Percentiles rank a stretch among this genome's conserved stretches.
Evolutionary conservation across 768 basidiomycete genomes (phyloP).

Genomic region (Pulveroboletus sp.): DNA sequence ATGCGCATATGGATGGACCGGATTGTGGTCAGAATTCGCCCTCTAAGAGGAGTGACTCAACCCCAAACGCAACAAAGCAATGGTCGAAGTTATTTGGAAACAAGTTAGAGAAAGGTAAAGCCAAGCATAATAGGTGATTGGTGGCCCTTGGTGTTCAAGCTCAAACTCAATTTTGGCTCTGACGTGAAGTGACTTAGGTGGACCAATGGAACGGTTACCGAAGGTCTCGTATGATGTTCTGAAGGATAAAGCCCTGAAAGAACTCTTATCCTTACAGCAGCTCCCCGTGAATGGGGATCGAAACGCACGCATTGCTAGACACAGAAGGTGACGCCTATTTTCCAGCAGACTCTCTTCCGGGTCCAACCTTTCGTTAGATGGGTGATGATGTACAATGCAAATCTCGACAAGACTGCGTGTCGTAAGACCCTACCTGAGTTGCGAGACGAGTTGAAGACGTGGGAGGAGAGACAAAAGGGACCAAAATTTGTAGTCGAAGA

Average conservation of each 20-base stretch:
- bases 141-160: background rate
- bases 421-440: constrained; percentile 49
- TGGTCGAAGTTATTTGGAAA: constrained; percentile 44
- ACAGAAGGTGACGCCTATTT: constrained; percentile 46
- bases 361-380: constrained; percentile 43
- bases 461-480: constrained; percentile 52
- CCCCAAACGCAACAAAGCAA: constrained; percentile 25
- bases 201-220: constrained; percentile 47
- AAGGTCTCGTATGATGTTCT: constrained; percentile 64
- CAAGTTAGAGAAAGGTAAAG: constrained; percentile 40
- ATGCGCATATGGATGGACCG: constrained; percentile 61
- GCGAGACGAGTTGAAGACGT: constrained; percentile 49
- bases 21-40: constrained; percentile 38
- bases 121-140: constrained; percentile 32
- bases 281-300: constrained; percentile 55
- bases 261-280: constrained; percentile 50
- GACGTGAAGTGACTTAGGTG: constrained; percentile 28
- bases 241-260: constrained; percentile 58
- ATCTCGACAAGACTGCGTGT: constrained; percentile 55
- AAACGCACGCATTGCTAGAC: constrained; percentile 49
- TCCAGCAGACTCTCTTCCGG: background rate
- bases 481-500: constrained; percentile 36
- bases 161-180: constrained; percentile 16
- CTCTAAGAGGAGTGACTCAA: constrained; percentile 19
- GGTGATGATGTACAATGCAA: constrained; percentile 69